A percentile compares a stretch with the other conserved stretches of the same genome.
phyloP scores from a whole-genome alignment of 2,329 filamentous ascomycete genomes.

The Neopestalotiopsis clavispora region DNA sequence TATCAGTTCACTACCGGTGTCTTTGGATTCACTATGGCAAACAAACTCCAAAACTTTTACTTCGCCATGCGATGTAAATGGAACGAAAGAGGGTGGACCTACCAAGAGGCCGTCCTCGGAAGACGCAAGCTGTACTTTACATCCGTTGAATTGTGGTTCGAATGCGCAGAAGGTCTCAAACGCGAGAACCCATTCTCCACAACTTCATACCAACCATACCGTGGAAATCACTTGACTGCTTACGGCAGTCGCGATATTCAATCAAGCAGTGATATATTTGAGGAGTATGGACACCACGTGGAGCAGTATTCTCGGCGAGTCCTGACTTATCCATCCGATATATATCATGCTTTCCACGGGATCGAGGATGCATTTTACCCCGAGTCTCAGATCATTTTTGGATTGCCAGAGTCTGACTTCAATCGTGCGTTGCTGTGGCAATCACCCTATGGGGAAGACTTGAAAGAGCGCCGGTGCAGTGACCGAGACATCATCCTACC shows the following conservation, averaged over 20 bases:
- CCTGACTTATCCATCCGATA: not conserved
- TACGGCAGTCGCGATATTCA: not conserved
- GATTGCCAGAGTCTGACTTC: not conserved
- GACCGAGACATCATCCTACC: not conserved
- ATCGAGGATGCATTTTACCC: not conserved
- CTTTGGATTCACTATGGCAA: not conserved
- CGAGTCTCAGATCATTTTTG: not conserved
- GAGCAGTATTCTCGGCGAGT: not conserved
- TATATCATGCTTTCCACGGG: not conserved
- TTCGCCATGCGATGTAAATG: not conserved
- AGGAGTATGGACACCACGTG: not conserved
- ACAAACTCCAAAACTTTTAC: not conserved
- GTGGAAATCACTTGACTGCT: not conserved
- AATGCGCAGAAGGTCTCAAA: not conserved
- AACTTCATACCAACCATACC: not conserved
- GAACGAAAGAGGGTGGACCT: not conserved
- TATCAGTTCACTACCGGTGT: not conserved
- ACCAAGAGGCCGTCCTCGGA: not conserved
- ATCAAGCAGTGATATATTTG: not conserved
- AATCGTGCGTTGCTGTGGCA: not conserved
- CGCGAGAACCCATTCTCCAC: not conserved
- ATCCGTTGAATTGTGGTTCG: not conserved
- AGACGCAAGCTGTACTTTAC: not conserved
- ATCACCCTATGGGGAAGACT: accelerated
- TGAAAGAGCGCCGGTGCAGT: not conserved